These are phyloP conservation scores for Gaeumannomyces tritici DNA, from an alignment of 2,329 filamentous ascomycete species.

Conservation along the genomic window DNA sequence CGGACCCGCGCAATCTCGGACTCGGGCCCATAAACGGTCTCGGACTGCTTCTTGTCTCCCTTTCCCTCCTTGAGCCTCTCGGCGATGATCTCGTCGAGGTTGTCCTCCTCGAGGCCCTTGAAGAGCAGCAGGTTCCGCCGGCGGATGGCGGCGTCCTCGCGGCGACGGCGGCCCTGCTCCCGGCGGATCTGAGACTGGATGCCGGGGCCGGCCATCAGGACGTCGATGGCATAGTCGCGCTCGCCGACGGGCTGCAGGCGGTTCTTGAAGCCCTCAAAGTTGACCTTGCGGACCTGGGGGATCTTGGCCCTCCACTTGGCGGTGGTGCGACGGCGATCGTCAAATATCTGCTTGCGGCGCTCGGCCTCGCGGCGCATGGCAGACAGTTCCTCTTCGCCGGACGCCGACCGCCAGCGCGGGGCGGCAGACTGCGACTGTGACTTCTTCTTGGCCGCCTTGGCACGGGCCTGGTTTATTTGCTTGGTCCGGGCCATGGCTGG, in stretches of 20 bases:
- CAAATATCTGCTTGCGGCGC: neutral
- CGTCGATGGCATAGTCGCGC: slow-evolving; percentile 25
- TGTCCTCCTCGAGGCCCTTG: neutral
- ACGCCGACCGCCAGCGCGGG: neutral
- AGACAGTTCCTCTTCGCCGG: neutral
- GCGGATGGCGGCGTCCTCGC: neutral
- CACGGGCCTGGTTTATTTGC: neutral
- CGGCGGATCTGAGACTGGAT: neutral
- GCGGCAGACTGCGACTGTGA: neutral
- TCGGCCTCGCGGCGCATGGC: neutral
- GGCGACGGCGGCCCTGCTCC: neutral
- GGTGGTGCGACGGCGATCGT: neutral
- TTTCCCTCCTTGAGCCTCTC: neutral
- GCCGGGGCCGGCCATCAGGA: slow-evolving; percentile 13
- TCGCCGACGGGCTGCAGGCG: slow-evolving; percentile 19
- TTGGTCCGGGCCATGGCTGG: neutral
- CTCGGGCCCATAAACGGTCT: slow-evolving; percentile 6
- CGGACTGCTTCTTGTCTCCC: slow-evolving; percentile 9
- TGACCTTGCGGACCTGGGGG: slow-evolving; percentile 27
- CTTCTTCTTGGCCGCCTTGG: neutral
- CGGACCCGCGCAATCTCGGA: slow-evolving; percentile 20
- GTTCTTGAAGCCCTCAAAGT: slow-evolving; percentile 35
- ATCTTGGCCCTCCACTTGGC: slow-evolving; percentile 10
- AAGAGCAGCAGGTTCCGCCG: neutral
- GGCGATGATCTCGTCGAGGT: neutral